Evolutionary conservation across 2,329 filamentous ascomycete species (phyloP), one percentile per base, ranked within the genome.

Genomic region (Trematosphaeria pertusa): DNA sequence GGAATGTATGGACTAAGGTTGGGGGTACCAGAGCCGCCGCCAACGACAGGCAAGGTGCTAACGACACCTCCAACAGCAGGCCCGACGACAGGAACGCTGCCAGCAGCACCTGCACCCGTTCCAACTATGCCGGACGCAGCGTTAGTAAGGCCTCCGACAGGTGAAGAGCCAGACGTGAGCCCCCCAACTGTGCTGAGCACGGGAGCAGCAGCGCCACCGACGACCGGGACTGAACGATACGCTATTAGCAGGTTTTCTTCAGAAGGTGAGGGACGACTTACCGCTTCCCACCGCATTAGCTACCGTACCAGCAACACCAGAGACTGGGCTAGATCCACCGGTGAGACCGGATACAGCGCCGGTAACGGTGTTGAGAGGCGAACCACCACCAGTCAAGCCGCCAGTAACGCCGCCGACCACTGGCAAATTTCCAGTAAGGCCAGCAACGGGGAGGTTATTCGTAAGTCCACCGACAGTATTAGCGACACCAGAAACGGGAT

Each of bases 261-360:
- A 28, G 12, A 28, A 28, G 24, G n/a, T 26, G 14, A 8, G 10
- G 3, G 3, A 38, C 37, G 22, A 45, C 44, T 51, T 21, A 52
- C 46, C 18, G 18, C 52, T 43, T 17, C 33, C 38, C 15, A 36
- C 41, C 10, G 34, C 46, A 37, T 37, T 40, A 7, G 36, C 31
- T 33, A 39, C 40, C 11, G 41, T 35, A 20, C 41, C 37, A 30
- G 15, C 24, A 20, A 38, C 15, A 12, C 45, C 33, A 20, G 33
- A 36, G 15, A 35, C 24, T 5, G 45, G 15, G 34, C 33, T 17
- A 9, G 15, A 17, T 31, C 8, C 20, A 5, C 42, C 33, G 19
- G 41, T 43, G 6, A 45, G 18, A 12, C 37, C 33, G 17, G 40
- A 34, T n/a, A 45, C 18, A 14, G 43, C 36, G 21, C 31, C 47